Conservation (phyloP, 129 eudicot genomes). For the Lactuca saligna region DNA sequence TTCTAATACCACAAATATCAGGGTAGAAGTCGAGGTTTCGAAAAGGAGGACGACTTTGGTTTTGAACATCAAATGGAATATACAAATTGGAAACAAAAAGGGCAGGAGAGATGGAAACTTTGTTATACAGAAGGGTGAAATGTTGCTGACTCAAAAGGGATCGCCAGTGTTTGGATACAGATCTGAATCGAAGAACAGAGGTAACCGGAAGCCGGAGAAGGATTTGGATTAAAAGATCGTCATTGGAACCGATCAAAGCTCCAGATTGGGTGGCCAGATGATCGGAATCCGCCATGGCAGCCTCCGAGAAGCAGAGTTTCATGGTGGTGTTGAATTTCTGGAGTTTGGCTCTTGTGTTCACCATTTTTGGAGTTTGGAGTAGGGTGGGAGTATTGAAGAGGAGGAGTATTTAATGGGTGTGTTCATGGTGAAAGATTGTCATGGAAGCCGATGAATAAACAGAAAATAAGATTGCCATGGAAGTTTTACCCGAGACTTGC, state of each 20-base stretch:
- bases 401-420: background rate
- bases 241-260: slow-evolving; percentile 8
- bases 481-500: too few relatives aligned
- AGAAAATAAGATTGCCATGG: too few relatives aligned
- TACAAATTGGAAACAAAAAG: slow-evolving; percentile 6
- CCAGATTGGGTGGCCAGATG: background rate
- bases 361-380: background rate
- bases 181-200: slow-evolving; percentile 19
- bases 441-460: too few relatives aligned
- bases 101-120: background rate
- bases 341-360: slow-evolving; percentile 12
- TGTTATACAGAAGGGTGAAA: slow-evolving; percentile 20
- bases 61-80: slow-evolving; percentile 12
- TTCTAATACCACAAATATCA: slow-evolving; percentile 11
- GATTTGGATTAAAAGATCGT: slow-evolving; percentile 21
- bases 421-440: background rate
- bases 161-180: slow-evolving; percentile 26
- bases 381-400: background rate
- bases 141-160: slow-evolving; percentile 3
- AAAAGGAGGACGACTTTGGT: slow-evolving; percentile 13
- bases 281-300: background rate
- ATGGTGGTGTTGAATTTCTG: background rate
- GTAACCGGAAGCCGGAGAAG: slow-evolving; percentile 18
- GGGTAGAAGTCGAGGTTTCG: slow-evolving; percentile 2
- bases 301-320: background rate